A percentile compares a stretch with the other conserved stretches of the same genome.
Evolutionary conservation across 2,329 filamentous ascomycete species (phyloP).

Genomic region (Neoascochyta sp.): DNA sequence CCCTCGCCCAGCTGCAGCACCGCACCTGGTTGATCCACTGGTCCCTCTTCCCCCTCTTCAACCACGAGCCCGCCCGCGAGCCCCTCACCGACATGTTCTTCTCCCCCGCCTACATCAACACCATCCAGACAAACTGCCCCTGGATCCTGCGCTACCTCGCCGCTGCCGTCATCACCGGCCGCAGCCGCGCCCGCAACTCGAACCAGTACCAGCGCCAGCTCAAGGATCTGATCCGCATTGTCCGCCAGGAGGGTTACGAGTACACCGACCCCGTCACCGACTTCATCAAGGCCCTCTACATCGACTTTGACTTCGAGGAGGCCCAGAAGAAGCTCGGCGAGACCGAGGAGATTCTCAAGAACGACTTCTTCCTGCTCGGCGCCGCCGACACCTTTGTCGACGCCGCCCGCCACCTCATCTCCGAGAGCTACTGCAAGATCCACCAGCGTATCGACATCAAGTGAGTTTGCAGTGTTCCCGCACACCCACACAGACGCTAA

Average conservation of each 20-base stretch:
- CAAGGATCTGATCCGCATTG: slow-evolving; percentile 93
- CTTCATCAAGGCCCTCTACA: slow-evolving; percentile 93
- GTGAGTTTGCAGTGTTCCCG: slow-evolving; percentile 42
- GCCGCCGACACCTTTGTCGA: slow-evolving; percentile 88
- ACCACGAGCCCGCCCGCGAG: slow-evolving; percentile 88
- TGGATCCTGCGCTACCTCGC: slow-evolving; percentile 95
- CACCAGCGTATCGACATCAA: slow-evolving; percentile 98
- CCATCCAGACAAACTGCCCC: slow-evolving; percentile 94
- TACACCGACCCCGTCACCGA: slow-evolving; percentile 94
- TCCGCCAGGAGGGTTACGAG: slow-evolving; percentile 96
- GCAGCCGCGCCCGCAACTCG: slow-evolving; percentile 61
- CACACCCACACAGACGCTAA: slow-evolving; percentile 9
- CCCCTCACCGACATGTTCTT: slow-evolving; percentile 94
- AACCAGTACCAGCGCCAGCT: slow-evolving; percentile 98
- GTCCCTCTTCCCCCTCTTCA: slow-evolving; percentile 98
- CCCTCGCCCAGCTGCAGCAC: slow-evolving; percentile 90
- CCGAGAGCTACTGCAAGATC: slow-evolving; percentile 99
- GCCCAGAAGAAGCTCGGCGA: slow-evolving; percentile 82
- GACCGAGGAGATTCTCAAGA: slow-evolving; percentile 85
- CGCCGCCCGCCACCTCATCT: slow-evolving; percentile 91
- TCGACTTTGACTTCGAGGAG: slow-evolving; percentile 96
- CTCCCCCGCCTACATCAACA: slow-evolving; percentile 97
- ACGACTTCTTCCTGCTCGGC: slow-evolving; percentile 91
- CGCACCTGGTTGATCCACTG: slow-evolving; percentile 98
- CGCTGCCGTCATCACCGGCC: slow-evolving; percentile 91